Conservation (phyloP, 1,139 yeast species). For the Pneumocystis wakefieldiae region DNA sequence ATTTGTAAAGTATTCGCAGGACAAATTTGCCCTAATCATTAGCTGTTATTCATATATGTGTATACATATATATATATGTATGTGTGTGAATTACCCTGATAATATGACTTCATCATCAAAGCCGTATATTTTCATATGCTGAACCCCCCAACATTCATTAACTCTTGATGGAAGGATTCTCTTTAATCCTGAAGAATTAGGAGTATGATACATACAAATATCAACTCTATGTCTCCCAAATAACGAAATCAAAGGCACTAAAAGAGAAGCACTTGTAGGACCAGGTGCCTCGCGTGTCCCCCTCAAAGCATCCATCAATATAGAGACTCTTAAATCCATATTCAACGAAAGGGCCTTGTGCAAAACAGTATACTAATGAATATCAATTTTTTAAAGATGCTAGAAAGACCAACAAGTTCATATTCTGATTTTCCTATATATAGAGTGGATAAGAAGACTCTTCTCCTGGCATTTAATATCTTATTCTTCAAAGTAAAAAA, state of each 20-base stretch:
- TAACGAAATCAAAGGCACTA: conserved; percentile 51
- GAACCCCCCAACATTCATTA: conserved; percentile 84
- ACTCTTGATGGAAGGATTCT: conserved; percentile 66
- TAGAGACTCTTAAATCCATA: conserved; percentile 47
- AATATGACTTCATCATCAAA: conserved; percentile 79
- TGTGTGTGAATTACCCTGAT: conserved; percentile 37
- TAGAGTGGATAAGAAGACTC: conserved; percentile 70
- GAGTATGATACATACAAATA: conserved; percentile 77
- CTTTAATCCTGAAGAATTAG: conserved; percentile 57
- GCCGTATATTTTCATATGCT: conserved; percentile 95
- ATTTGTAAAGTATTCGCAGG: conserved; percentile 84
- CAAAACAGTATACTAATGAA: conserved; percentile 32
- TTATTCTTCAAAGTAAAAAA: conserved; percentile 37
- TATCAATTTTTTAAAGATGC: conserved; percentile 14
- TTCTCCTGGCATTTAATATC: conserved; percentile 34
- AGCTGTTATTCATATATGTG: background rate
- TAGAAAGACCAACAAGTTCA: conserved; percentile 34
- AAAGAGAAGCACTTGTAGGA: conserved; percentile 57
- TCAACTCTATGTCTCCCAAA: conserved; percentile 60
- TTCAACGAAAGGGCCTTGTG: conserved; percentile 43
- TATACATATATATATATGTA: background rate
- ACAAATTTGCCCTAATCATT: conserved; percentile 49
- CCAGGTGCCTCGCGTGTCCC: conserved; percentile 89
- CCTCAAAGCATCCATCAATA: conserved; percentile 73
- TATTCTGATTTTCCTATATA: conserved; percentile 73